These are phyloP conservation scores for Hymenoscyphus fraxineus DNA, from an alignment of 2,329 filamentous ascomycete species.

Conservation along the genomic window DNA sequence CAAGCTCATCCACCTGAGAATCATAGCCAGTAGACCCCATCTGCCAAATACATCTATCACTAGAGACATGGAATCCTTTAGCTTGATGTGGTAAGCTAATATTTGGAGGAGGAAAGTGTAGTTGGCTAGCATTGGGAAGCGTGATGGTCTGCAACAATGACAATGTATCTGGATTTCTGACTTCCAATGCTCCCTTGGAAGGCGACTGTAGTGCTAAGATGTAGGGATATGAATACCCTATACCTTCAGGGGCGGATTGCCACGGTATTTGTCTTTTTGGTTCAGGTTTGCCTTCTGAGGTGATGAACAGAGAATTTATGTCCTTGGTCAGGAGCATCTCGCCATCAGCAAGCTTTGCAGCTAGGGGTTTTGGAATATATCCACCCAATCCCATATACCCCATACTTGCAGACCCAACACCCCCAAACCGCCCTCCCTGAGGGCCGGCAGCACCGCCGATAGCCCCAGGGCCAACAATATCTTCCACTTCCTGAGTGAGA, in stretches of 20 bases:
- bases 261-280: constrained; percentile 90
- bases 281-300: constrained; percentile 74
- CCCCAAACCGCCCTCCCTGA: constrained; percentile 65
- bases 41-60: constrained; percentile 89
- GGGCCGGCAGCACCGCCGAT: constrained; percentile 59
- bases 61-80: constrained; percentile 91
- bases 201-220: constrained; percentile 81
- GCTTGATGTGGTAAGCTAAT: constrained; percentile 93
- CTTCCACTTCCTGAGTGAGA: constrained; percentile 65
- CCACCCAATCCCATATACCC: constrained; percentile 94
- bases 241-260: constrained; percentile 79
- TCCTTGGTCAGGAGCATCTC: constrained; percentile 95
- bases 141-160: constrained; percentile 83
- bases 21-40: constrained; percentile 94
- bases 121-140: constrained; percentile 74
- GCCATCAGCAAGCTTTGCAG: constrained; percentile 74
- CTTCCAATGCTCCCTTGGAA: constrained; percentile 79
- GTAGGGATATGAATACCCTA: constrained; percentile 97
- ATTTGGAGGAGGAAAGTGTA: constrained; percentile 90
- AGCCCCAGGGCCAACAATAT: constrained; percentile 74
- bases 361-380: constrained; percentile 86
- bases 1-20: constrained; percentile 78
- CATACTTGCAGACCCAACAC: constrained; percentile 82
- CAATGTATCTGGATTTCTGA: constrained; percentile 87
- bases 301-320: constrained; percentile 90